Conservation (phyloP, 805 yeast species). For the Cyberlindnera maclurae region DNA sequence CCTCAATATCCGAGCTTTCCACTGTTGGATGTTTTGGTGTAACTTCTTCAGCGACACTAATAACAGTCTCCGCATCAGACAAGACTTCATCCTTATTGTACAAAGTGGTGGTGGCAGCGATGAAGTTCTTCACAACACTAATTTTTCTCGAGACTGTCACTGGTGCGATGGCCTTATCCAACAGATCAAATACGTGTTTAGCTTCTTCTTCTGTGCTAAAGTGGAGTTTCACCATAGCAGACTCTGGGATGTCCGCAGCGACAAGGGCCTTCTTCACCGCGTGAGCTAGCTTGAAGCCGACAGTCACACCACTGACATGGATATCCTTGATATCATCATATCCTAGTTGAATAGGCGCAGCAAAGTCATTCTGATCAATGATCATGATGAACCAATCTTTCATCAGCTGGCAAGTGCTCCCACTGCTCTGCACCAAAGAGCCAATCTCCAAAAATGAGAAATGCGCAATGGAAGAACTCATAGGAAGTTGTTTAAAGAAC, state of each 20-base stretch:
- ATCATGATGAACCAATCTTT: conserved; percentile 8
- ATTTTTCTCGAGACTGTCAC: conserved; percentile 18
- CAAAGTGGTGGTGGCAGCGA: conserved; percentile 15
- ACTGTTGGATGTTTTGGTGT: not conserved
- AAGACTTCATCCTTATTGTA: conserved; percentile 2
- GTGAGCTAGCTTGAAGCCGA: conserved; percentile 4
- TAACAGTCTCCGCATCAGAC: not conserved
- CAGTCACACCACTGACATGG: not conserved
- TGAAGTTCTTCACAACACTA: conserved; percentile 26
- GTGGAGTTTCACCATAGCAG: conserved; percentile 4
- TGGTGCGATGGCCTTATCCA: not conserved
- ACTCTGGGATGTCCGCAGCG: conserved; percentile 3
- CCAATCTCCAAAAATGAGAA: conserved; percentile 8
- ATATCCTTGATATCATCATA: conserved; percentile 4
- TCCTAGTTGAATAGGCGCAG: conserved; percentile 18
- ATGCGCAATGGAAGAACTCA: conserved; percentile 5
- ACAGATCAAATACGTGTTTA: not conserved
- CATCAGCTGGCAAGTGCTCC: conserved; percentile 13
- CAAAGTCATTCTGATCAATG: conserved; percentile 12
- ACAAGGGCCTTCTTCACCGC: conserved; percentile 12
- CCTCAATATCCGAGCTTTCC: conserved; percentile 8
- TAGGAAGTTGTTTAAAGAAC: conserved; percentile 8
- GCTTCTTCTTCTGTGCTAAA: conserved; percentile 2
- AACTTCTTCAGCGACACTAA: not conserved
- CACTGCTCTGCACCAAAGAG: conserved; percentile 1